A percentile compares a stretch with the other conserved stretches of the same genome.
phyloP scores from a whole-genome alignment of 2,329 filamentous ascomycete species.

The Fusarium sambucinum region DNA sequence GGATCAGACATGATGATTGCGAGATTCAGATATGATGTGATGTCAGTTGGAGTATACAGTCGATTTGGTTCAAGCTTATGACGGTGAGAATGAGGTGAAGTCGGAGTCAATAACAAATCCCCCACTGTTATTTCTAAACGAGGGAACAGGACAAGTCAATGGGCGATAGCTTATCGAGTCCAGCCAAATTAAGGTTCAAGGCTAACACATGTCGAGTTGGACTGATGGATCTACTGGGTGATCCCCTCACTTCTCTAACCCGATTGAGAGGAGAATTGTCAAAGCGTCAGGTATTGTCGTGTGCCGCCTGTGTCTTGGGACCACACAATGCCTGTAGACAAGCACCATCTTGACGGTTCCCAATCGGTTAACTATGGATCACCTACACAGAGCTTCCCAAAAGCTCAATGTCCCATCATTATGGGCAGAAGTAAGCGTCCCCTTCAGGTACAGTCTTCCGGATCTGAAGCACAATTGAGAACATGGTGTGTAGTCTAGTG shows the following conservation, averaged over 20 bases:
- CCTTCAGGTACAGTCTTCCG: too few relatives aligned
- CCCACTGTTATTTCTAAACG: not conserved
- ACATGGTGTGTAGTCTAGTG: too few relatives aligned
- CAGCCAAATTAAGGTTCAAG: not conserved
- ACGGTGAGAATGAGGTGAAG: not conserved
- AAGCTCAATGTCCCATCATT: too few relatives aligned
- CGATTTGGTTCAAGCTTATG: not conserved
- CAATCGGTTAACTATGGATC: too few relatives aligned
- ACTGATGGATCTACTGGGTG: not conserved
- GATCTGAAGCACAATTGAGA: too few relatives aligned
- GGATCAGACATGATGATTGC: not conserved
- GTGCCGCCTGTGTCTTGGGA: too few relatives aligned
- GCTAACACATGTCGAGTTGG: not conserved
- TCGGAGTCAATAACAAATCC: not conserved
- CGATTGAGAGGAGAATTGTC: not conserved
- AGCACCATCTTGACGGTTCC: too few relatives aligned
- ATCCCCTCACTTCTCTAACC: not conserved
- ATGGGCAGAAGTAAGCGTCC: too few relatives aligned
- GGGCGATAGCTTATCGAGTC: not conserved
- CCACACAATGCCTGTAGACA: too few relatives aligned
- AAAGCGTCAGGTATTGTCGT: not conserved
- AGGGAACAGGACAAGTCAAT: not conserved
- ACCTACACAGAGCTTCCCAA: too few relatives aligned
- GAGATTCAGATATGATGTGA: not conserved
- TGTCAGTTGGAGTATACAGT: too few relatives aligned